These are phyloP conservation scores for Apiospora kogelbergensis DNA, from an alignment of 2,329 filamentous ascomycete genomes.

Conservation along the genomic window DNA sequence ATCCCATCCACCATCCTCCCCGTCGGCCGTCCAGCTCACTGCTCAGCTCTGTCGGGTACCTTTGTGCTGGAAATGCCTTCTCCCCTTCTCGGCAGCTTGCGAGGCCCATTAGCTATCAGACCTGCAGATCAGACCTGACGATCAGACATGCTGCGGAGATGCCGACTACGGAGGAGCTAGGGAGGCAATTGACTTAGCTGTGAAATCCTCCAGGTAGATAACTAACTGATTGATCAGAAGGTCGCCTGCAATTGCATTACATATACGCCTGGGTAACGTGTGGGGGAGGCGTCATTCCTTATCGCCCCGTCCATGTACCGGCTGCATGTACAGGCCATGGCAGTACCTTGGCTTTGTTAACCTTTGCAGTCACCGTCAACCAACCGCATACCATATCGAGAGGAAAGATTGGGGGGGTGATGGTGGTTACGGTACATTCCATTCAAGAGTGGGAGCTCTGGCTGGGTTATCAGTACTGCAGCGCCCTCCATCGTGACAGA, in stretches of 20 bases:
- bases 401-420: background rate
- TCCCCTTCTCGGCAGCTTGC: background rate
- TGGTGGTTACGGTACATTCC: background rate
- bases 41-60: background rate
- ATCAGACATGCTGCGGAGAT: background rate
- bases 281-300: slow-evolving; percentile 7
- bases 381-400: background rate
- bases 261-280: background rate
- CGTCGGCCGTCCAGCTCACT: too few species aligned
- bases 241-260: background rate
- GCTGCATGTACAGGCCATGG: background rate
- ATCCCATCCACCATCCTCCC: background rate
- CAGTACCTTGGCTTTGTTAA: background rate
- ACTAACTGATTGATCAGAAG: background rate
- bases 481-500: background rate
- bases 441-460: background rate
- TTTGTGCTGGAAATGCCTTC: background rate
- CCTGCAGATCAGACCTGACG: background rate
- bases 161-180: background rate
- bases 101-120: background rate
- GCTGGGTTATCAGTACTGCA: background rate
- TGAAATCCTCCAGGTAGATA: background rate
- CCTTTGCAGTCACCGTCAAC: background rate
- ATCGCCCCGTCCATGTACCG: background rate
- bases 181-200: background rate